Evolutionary conservation across 164 flowering plant species (phyloP), one percentile per base, ranked within the genome.

Genomic region (Vitis vinifera): DNA sequence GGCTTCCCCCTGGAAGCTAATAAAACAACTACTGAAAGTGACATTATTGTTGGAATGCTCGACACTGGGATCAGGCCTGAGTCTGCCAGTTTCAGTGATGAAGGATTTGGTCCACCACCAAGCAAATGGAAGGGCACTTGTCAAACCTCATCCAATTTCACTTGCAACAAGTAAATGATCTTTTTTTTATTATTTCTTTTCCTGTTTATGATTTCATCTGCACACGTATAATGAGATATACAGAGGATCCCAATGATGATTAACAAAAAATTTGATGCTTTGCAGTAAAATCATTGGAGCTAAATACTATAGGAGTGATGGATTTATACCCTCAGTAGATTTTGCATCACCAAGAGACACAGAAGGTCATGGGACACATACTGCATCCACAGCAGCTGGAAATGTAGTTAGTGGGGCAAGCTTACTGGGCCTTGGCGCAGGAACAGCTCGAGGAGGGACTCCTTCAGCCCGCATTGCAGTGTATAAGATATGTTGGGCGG

Each of bases 331-430:
- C 13, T 16, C 3, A 17, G 12, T 11, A 7, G 78, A 67, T 9
- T 10, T 30, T 2, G 13, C 12, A 14, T 68, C 79, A 0, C 76
- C 73, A 0, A 69, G 70, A 49, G 80, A 73, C 31, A 1, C 59
- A n/a, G 68, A 77, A 10, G 79, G 79, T 8, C 79, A 77, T 29
- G 79, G 79, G 9, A 65, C 79, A 9, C 79, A 77, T 62, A 72
- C 75, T 3, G 59, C 73, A 3, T 73, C 77, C 2, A 77, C 71
- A 5, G 74, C 62, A 1, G 80, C 80, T 1, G 80, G 80, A 19
- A 10, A 29, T 9, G 8, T 23, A 7, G 74, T 73, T 17, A 70
- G 16, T 37, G 9, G 11, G 0, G 77, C 77, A 7, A 77, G 71
- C 69, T 16, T 77, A 4, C 15, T 55, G 4, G 80, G 80, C 10